Base-by-base conservation (phyloP, 257 asterid species). In the Solanum acaule region DNA sequence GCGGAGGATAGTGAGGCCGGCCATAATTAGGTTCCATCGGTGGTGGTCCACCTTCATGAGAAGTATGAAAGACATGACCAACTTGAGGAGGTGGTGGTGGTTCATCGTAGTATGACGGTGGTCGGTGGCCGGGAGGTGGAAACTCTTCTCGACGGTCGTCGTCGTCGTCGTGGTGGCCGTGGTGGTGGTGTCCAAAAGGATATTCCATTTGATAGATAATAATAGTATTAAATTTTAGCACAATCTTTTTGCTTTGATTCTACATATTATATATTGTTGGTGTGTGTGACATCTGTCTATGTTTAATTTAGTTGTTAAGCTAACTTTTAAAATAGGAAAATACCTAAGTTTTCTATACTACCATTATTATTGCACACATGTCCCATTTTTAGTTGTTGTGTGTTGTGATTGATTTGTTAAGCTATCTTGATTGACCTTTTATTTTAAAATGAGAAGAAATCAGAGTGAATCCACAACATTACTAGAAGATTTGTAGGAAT, bases 41-140 rank as follows among this genome's bases (percentile, higher is more conserved):
- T 63, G 87, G 89, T 63, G 87, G 89, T 88, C 86, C 90, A 44
- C 86, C 90, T 59, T 13, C 65, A 61, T 91, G 92, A 44, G 93
- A 90, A 75, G 86, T 81, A 89, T 90, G 94, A 82, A 86, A 42
- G 11, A 88, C 92, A 37, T 81, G 88, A 44, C 87, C 85, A 68
- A 90, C 94, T 33, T 86, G 87, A 8, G 92, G 90, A 3, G 92
- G 94, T 6, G 91, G 92, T 3, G 90, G 93, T 3, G 87, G 81
- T 3, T 52, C 90, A 68, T 87, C 77, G 29, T 42, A 81, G 20
- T 70, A 67, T n/a, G 91, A 89, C 20, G 89, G 90, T 34, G 37
- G 83, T 27, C 78, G 89, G 8, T 13, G 87, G 1, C 75, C 85
- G 16, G 92, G 90, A 8, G 93, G 92, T 29, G 93, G 89, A 25